Base-by-base conservation (phyloP, 163 green algal genomes). In the Coccomyxa subellipsoidea region DNA sequence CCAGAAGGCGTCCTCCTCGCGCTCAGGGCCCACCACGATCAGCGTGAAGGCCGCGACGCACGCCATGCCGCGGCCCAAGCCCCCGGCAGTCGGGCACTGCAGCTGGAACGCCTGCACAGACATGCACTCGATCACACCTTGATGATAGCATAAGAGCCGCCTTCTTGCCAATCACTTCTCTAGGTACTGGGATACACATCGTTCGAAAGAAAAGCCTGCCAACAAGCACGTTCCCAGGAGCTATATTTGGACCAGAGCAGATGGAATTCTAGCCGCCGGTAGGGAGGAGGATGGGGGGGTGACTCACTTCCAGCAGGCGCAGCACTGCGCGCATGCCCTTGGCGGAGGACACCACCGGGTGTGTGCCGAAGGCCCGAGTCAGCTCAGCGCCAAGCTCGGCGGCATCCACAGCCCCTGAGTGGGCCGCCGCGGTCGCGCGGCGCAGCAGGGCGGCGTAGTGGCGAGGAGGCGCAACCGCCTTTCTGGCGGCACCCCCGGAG, bases 1-100 rank as follows among this genome's bases (percentile, higher is more conserved):
- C 88, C 88, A 93, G 76, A 91, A 93, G 18, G 38, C 84, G 21
- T 84, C 83, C 70, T 92, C 88, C 82, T 89, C 84, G 4, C 72
- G 69, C 15, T 53, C 39, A 7, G 82, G 21, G 2, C 85, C 84
- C 32, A 89, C 70, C 32, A 89, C 85, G 2, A 79, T 72, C 76
- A 92, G 39, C 78, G 87, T 40, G 77, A 90, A 88, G 34, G 81
- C 86, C 0, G 82, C 88, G 36, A 85, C 59, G 69, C 79, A 54
- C 10, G 69, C 39, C 69, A 88, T 38, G 75, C 71, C 72, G 25
- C 66, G 34, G 35, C 21, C 34, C 18, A 38, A 27, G 37, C 38
- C 70, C 70, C 18, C 36, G 2, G 35, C 37, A 12, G 29, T 18
- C 23, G 18, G 15, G 37, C 73, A 54, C 32, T 59, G 37, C 73